Evolutionary conservation across 768 basidiomycete genomes (phyloP).

Genomic region (Amanita thiersii): DNA sequence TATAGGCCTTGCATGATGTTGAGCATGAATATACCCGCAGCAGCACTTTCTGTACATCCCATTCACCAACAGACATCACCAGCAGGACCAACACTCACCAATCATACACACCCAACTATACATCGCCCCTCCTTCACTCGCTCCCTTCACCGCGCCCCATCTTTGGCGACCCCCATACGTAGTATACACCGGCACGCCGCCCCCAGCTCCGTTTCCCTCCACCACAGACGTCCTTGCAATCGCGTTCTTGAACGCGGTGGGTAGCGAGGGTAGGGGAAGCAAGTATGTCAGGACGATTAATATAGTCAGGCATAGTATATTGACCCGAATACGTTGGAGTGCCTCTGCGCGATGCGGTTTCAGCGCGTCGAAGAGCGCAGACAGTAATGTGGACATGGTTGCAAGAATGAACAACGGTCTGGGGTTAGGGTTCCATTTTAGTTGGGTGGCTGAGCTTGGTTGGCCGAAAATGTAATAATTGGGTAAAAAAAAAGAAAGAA

Average conservation of each 20-base stretch:
- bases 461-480: no score
- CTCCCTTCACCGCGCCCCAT: conserved; percentile 24
- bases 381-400: no score
- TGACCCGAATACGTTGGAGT: conserved; percentile 31
- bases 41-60: conserved; percentile 22
- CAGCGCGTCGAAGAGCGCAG: conserved; percentile 26
- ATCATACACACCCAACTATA: conserved; percentile 30
- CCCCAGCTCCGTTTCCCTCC: not conserved
- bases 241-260: conserved; percentile 21
- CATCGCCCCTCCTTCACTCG: no score
- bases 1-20: conserved; percentile 33
- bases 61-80: not conserved
- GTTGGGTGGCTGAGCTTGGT: no score
- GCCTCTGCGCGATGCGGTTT: conserved; percentile 40
- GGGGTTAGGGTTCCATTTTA: no score
- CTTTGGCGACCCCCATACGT: conserved; percentile 1
- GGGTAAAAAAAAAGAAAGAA: no score
- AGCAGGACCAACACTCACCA: conserved; percentile 19
- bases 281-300: conserved; percentile 28
- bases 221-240: conserved; percentile 11
- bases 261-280: conserved; percentile 31
- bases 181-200: not conserved
- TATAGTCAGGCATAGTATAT: conserved; percentile 26
- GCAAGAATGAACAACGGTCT: no score
- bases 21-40: conserved; percentile 24